phyloP scores from a whole-genome alignment of 164 flowering plant genomes.

The Berberis thunbergii region DNA sequence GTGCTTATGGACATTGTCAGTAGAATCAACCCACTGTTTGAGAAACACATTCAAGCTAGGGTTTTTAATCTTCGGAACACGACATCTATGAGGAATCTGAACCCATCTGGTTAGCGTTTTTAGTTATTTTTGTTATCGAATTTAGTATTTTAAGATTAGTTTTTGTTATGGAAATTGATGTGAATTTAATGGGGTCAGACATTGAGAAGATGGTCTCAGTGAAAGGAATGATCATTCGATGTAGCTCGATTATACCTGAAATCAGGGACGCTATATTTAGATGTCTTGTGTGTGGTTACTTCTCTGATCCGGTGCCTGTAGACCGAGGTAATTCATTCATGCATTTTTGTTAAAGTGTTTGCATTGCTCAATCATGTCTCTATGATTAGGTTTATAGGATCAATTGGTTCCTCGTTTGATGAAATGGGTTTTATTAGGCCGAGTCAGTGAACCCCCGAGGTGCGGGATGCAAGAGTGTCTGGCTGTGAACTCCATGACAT shows the following conservation, averaged over 20 bases:
- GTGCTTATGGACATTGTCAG: conserved; percentile 87
- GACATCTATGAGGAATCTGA: conserved; percentile 75
- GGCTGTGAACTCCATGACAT: conserved; percentile 77
- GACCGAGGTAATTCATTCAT: conserved; percentile 60
- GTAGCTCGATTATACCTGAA: conserved; percentile 92
- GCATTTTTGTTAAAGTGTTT: background rate
- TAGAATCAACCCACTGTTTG: conserved; percentile 49
- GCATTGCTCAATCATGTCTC: no score
- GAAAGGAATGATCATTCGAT: conserved; percentile 93
- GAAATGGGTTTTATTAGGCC: conserved; percentile 37
- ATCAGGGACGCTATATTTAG: conserved; percentile 88
- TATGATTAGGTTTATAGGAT: background rate
- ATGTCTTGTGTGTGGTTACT: conserved; percentile 85
- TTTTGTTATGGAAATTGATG: background rate
- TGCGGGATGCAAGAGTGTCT: conserved; percentile 74
- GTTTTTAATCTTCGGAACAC: conserved; percentile 70
- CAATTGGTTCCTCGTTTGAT: background rate
- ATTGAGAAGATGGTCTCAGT: conserved; percentile 94
- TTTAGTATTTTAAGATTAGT: background rate
- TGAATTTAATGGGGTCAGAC: conserved; percentile 29
- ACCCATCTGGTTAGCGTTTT: conserved; percentile 67
- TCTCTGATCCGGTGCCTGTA: conserved; percentile 70
- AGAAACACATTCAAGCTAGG: conserved; percentile 86
- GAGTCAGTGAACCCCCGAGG: conserved; percentile 62
- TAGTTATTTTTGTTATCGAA: no score